Conservation (phyloP, 2,329 filamentous ascomycete species). For the Fusarium pseudocircinatum region DNA sequence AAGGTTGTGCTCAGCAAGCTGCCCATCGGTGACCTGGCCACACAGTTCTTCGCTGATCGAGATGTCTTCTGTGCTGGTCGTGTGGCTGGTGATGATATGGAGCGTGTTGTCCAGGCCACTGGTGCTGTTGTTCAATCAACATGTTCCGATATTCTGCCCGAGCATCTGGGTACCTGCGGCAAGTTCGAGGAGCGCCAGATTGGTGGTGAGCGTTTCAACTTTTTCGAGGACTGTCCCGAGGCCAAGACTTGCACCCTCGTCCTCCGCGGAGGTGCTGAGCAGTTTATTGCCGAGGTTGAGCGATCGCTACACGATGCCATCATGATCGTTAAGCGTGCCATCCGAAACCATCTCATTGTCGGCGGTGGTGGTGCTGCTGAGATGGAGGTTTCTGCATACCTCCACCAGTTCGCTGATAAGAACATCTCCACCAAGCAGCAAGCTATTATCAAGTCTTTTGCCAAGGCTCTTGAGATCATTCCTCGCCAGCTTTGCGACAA, state of each 20-base stretch:
- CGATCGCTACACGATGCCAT: slow-evolving; percentile 98
- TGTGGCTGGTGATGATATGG: slow-evolving; percentile 90
- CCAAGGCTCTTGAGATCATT: slow-evolving; percentile 96
- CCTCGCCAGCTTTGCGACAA: slow-evolving; percentile 98
- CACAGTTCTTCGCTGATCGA: slow-evolving; percentile 96
- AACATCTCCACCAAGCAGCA: slow-evolving; percentile 96
- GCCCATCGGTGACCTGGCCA: slow-evolving; percentile 96
- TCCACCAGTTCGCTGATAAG: slow-evolving; percentile 91
- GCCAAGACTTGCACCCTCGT: slow-evolving; percentile 98
- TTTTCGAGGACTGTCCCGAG: slow-evolving; percentile 94
- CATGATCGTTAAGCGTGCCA: slow-evolving; percentile 99
- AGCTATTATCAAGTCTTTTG: slow-evolving; percentile 96
- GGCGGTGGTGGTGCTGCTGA: slow-evolving; percentile 93
- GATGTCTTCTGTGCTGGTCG: slow-evolving; percentile 98
- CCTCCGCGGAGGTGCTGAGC: slow-evolving; percentile 94
- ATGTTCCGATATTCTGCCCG: slow-evolving; percentile 90
- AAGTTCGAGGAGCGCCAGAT: slow-evolving; percentile 96
- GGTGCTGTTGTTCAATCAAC: slow-evolving; percentile 94
- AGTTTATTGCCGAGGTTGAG: slow-evolving; percentile 99
- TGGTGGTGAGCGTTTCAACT: slow-evolving; percentile 96
- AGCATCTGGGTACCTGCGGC: slow-evolving; percentile 92
- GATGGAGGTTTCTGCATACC: slow-evolving; percentile 96
- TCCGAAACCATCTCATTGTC: slow-evolving; percentile 94
- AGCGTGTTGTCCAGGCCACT: slow-evolving; percentile 94
- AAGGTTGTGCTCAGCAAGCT: slow-evolving; percentile 98